Evolutionary conservation across 441 rosid species (phyloP).

Genomic region (Populus hybrid): DNA sequence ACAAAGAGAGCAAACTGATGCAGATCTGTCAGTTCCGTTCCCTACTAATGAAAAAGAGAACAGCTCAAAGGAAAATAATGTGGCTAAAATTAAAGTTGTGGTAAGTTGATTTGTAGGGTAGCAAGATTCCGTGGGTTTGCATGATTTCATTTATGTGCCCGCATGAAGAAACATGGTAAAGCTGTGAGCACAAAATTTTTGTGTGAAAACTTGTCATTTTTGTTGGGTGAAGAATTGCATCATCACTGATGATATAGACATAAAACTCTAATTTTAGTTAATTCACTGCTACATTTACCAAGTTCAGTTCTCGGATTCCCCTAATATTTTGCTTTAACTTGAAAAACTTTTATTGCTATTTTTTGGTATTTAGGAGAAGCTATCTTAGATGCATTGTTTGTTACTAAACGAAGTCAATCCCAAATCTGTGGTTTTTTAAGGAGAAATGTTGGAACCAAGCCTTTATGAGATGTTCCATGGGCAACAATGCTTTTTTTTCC

Average conservation of each 20-base stretch:
- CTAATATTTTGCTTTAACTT: neutral
- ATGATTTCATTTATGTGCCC: neutral
- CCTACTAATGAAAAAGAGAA: constrained; percentile 66
- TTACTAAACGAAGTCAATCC: neutral
- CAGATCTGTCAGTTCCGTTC: constrained; percentile 46
- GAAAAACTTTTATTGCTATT: neutral
- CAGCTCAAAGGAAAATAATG: constrained; percentile 63
- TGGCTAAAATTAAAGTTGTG: constrained; percentile 98
- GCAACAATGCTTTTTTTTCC: neutral
- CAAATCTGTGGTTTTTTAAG: neutral
- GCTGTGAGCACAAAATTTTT: neutral
- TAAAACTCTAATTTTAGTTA: neutral
- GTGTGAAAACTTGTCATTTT: neutral
- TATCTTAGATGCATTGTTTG: neutral
- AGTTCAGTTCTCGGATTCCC: neutral
- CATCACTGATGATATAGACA: neutral
- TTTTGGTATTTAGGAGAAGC: constrained; percentile 4
- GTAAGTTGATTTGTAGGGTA: constrained; percentile 43
- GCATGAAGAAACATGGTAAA: neutral
- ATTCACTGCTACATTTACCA: neutral
- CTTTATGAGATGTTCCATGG: neutral
- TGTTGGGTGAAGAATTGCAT: neutral
- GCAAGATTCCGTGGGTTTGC: neutral
- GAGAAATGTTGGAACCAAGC: neutral
- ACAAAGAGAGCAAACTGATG: constrained; percentile 51